phyloP scores from a whole-genome alignment of 805 yeast genomes.

The Henningerozyma blattae region DNA sequence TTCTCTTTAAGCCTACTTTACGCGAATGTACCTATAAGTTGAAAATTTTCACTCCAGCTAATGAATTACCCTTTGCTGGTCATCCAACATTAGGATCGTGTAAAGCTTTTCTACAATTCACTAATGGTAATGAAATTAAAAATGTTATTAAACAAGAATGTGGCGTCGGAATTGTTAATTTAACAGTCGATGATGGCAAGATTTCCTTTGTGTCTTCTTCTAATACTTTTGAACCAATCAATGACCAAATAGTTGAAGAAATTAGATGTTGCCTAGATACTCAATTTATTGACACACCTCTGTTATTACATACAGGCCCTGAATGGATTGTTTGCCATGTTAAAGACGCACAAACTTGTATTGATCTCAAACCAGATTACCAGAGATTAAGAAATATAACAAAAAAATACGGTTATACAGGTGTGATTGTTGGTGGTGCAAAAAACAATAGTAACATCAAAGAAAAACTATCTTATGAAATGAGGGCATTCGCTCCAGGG shows the following conservation, averaged over 20 bases:
- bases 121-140: constrained; percentile 12
- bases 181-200: constrained; percentile 15
- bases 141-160: constrained; percentile 33
- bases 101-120: constrained; percentile 32
- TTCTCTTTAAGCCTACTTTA: constrained; percentile 31
- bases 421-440: constrained; percentile 30
- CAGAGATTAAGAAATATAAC: constrained; percentile 12
- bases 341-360: constrained; percentile 23
- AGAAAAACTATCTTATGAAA: constrained; percentile 24
- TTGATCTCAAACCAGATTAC: constrained; percentile 24
- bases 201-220: constrained; percentile 22
- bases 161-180: constrained; percentile 30
- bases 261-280: too few species aligned
- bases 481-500: constrained; percentile 33
- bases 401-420: constrained; percentile 16
- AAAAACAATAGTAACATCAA: constrained; percentile 10
- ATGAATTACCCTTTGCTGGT: constrained; percentile 51
- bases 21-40: constrained; percentile 34
- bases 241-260: too few species aligned
- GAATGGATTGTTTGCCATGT: constrained; percentile 31
- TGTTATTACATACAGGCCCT: constrained; percentile 39
- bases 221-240: constrained; percentile 8
- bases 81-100: constrained; percentile 50
- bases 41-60: constrained; percentile 36
- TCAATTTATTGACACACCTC: too few species aligned